A percentile compares a stretch with the other conserved stretches of the same genome.
Conservation (phyloP, 1,284 basidiomycete species). For the Athelia psychrophila region DNA sequence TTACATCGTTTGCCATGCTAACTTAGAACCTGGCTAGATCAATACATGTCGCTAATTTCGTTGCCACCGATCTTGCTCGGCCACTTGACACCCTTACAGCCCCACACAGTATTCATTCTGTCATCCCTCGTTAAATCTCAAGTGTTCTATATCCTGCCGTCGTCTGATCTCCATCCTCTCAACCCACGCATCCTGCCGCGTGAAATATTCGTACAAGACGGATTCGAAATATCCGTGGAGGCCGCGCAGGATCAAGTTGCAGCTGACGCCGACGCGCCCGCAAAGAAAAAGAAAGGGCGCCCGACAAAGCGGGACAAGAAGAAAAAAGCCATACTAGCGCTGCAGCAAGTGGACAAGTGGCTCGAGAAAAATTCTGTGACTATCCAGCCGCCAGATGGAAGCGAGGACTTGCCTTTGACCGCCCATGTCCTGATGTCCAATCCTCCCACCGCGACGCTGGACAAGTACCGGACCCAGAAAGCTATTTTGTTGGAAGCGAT, state of each 20-base stretch:
- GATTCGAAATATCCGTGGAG: constrained; percentile 16
- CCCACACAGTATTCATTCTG: constrained; percentile 46
- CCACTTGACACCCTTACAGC: constrained; percentile 41
- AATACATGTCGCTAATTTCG: constrained; percentile 41
- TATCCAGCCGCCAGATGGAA: constrained; percentile 11
- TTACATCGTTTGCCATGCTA: constrained; percentile 5
- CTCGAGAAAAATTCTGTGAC: constrained; percentile 37
- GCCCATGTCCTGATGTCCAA: constrained; percentile 37
- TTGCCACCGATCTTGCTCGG: constrained; percentile 42
- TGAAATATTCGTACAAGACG: constrained; percentile 51
- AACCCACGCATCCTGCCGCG: constrained; percentile 63
- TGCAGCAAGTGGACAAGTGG: constrained; percentile 50
- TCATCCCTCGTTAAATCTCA: constrained; percentile 41
- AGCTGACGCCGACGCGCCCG: constrained; percentile 9
- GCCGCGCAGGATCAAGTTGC: not conserved
- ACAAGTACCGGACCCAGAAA: constrained; percentile 40
- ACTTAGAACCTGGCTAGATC: constrained; percentile 38
- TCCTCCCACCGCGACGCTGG: constrained; percentile 30
- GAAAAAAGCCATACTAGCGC: constrained; percentile 49
- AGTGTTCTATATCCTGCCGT: constrained; percentile 59
- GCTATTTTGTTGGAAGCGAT: constrained; percentile 28
- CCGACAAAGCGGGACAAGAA: constrained; percentile 60
- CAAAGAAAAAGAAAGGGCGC: constrained; percentile 59
- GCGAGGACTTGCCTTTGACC: constrained; percentile 9
- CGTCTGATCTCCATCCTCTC: constrained; percentile 44